Evolutionary conservation across 257 asterid species (phyloP), one percentile per base, ranked within the genome.

Genomic region (Thymus quinquecostatus): DNA sequence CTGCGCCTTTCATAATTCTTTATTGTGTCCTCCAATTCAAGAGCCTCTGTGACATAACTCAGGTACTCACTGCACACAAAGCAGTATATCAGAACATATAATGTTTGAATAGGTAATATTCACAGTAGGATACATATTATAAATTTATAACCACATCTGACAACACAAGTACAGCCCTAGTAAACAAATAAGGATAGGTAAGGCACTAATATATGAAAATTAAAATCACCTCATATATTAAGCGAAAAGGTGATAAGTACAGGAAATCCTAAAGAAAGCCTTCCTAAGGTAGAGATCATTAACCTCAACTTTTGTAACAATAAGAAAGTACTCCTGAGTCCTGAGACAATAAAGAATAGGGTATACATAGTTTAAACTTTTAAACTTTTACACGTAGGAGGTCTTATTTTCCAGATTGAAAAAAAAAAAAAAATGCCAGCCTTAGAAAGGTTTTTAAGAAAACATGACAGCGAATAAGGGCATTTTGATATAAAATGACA

Each of bases 11-110:
- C 99, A 69, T 88, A 90, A 78, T 92, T 95, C 89, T 85, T 92
- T 65, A 92, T 81, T 50, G 98, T 89, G 78, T 95, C 99, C 81
- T 95, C 99, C 80, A 95, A 80, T 74, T 95, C 97, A 81, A 95
- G 95, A 75, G 97, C 98, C 91, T 95, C 97, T n/a, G 83, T 82
- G 74, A 92, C 98, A 80, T 81, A 95, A 6, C 84, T 89, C 89
- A 87, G 79, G 81, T 95, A 95, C 83, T 95, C 99, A 47, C 99
- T 95, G 89, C 87, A 88, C 60, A 79, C 71, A 36, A 73, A 75
- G 66, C 34, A 78, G 70, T 33, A 77, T 8, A 73, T 77, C 5
- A 66, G 51, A 67, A 32, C 50, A 45, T 28, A 27, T 56, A 66
- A 34, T 32, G 53, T 13, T 66, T 45, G 27, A 69, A 63, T 62